Conservation (phyloP, 2,329 filamentous ascomycete species). For the Didymosphaeria variabile region DNA sequence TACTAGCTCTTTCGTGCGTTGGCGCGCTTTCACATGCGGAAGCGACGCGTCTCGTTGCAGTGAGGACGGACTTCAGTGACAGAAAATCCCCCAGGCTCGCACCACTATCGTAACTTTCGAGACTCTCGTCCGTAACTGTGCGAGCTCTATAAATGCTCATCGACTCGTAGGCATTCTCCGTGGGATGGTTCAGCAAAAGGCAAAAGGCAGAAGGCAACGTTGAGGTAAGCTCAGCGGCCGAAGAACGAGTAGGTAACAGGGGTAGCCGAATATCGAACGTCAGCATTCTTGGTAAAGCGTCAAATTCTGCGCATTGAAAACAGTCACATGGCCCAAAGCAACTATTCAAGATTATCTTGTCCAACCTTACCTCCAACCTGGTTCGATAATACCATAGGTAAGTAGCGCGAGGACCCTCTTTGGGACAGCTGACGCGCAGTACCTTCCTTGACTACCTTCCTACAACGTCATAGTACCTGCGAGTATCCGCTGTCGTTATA, state of each 20-base stretch:
- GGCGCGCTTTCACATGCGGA: conserved; percentile 16
- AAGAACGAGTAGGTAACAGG: conserved; percentile 16
- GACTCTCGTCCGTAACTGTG: too few relatives aligned
- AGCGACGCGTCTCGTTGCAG: background rate
- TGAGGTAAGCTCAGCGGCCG: conserved; percentile 13
- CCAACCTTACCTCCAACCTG: conserved; percentile 10
- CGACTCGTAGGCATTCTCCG: background rate
- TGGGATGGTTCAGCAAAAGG: background rate
- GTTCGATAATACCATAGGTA: background rate
- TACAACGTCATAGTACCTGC: conserved; percentile 13
- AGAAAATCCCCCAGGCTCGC: background rate
- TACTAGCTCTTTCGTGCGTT: conserved; percentile 3
- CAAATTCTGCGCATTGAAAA: background rate
- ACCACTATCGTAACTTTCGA: too few relatives aligned
- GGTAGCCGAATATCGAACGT: conserved; percentile 8
- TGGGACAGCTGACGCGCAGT: conserved; percentile 10
- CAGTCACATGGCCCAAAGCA: conserved; percentile 8
- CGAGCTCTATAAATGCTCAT: background rate
- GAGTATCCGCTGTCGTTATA: conserved; percentile 9
- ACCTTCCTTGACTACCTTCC: conserved; percentile 19
- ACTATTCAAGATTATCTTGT: conserved; percentile 10
- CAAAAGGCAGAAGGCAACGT: conserved; percentile 7
- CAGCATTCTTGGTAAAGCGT: background rate
- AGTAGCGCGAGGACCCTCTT: conserved; percentile 9
- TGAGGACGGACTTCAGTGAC: background rate